Percentiles rank a stretch among this genome's conserved stretches.
These are phyloP conservation scores for Corynespora cassiicola DNA, from an alignment of 2,329 filamentous ascomycete genomes.

Conservation along the genomic window DNA sequence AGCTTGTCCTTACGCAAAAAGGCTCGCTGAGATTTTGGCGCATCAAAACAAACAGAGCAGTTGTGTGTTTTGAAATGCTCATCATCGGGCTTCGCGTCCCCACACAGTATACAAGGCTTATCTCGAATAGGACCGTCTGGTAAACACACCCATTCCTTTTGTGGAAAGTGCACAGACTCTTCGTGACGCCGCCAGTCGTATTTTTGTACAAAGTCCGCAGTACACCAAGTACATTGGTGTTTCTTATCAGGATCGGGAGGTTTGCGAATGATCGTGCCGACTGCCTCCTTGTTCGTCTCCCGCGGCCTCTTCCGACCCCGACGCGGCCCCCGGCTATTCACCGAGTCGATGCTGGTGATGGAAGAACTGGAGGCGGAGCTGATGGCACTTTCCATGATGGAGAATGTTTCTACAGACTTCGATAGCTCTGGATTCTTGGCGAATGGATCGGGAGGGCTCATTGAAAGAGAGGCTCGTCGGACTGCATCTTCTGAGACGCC, in stretches of 20 bases:
- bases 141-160: conserved; percentile 67
- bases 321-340: conserved; percentile 21
- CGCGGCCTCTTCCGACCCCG: conserved; percentile 28
- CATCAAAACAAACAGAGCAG: conserved; percentile 62
- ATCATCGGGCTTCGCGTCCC: conserved; percentile 47
- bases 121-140: conserved; percentile 56
- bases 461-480: conserved; percentile 12
- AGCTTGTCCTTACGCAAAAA: conserved; percentile 60
- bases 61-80: conserved; percentile 58
- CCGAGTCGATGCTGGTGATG: conserved; percentile 23
- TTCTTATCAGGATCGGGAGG: conserved; percentile 32
- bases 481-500: conserved; percentile 22
- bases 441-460: too few relatives aligned
- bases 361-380: conserved; percentile 26
- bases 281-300: conserved; percentile 9
- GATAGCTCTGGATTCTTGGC: too few relatives aligned
- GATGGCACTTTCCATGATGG: conserved; percentile 14
- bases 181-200: conserved; percentile 68
- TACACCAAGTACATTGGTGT: conserved; percentile 61
- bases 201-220: conserved; percentile 57
- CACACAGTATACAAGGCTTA: conserved; percentile 57
- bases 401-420: too few relatives aligned
- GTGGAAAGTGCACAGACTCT: conserved; percentile 65
- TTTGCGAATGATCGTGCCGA: conserved; percentile 17
- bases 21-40: conserved; percentile 57